Evolutionary conservation across 2,329 filamentous ascomycete genomes (phyloP).

Genomic region (Fusarium clavum): DNA sequence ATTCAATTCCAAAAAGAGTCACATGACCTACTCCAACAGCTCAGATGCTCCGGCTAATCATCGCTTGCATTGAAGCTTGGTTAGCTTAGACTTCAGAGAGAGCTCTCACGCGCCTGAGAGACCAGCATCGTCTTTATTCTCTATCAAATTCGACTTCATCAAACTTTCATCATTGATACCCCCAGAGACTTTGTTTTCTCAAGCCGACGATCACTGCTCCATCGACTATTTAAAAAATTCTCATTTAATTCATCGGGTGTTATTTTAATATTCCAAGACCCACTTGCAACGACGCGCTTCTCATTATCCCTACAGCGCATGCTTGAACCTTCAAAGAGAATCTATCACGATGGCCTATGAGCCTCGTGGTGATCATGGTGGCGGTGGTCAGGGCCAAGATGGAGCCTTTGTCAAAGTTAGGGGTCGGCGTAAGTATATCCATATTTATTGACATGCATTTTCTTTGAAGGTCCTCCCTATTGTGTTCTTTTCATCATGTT

Average conservation of each 20-base stretch:
- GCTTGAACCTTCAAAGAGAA: conserved; percentile 36
- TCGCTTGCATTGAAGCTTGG: conserved; percentile 32
- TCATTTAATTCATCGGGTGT: conserved; percentile 2
- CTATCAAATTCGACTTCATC: conserved; percentile 6
- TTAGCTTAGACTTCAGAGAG: conserved; percentile 32
- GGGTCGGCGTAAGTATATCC: conserved; percentile 61
- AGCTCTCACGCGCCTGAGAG: conserved; percentile 29
- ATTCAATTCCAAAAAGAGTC: neutral
- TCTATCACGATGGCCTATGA: conserved; percentile 63
- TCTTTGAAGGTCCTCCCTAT: conserved; percentile 1
- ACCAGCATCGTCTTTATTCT: conserved; percentile 27
- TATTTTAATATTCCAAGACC: conserved; percentile 18
- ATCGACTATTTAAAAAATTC: neutral
- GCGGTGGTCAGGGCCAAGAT: conserved; percentile 56
- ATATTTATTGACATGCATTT: neutral
- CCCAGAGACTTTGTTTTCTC: neutral
- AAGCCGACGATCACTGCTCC: neutral
- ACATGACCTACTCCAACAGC: conserved; percentile 18
- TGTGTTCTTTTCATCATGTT: conserved; percentile 1
- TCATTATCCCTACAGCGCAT: conserved; percentile 39
- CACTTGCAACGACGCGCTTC: conserved; percentile 38
- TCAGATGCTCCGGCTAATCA: conserved; percentile 29
- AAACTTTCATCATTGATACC: neutral
- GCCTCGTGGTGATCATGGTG: conserved; percentile 62
- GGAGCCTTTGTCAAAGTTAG: conserved; percentile 61